Evolutionary conservation across 2,329 filamentous ascomycete species (phyloP).

Genomic region (Fusarium burgessii): DNA sequence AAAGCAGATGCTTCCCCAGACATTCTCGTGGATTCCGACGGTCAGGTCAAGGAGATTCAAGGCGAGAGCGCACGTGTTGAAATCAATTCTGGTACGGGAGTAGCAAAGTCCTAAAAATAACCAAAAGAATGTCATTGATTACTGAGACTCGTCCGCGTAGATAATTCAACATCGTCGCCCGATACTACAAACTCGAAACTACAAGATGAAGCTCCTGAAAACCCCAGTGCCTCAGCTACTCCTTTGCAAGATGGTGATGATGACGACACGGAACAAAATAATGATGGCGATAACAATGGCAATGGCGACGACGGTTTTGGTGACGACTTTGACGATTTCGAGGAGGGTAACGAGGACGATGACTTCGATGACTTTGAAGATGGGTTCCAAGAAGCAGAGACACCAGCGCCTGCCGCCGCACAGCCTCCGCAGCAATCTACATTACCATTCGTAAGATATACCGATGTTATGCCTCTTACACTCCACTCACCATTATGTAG

Average conservation of each 20-base stretch:
- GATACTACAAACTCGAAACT: conserved; percentile 46
- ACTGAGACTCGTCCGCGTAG: conserved; percentile 42
- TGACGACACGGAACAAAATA: conserved; percentile 16
- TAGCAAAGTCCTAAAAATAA: conserved; percentile 38
- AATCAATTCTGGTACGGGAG: conserved; percentile 47
- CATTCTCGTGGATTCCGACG: conserved; percentile 61
- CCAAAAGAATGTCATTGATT: conserved; percentile 42
- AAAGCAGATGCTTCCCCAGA: conserved; percentile 67
- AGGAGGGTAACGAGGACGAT: conserved; percentile 66
- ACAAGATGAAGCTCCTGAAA: conserved; percentile 49
- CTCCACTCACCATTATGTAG: conserved; percentile 55
- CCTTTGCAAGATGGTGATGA: conserved; percentile 28
- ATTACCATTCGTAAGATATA: conserved; percentile 60
- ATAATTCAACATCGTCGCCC: conserved; percentile 44
- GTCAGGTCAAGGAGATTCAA: conserved; percentile 51
- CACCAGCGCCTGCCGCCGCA: conserved; percentile 45
- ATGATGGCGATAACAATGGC: conserved; percentile 40
- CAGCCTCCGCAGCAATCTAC: conserved; percentile 52
- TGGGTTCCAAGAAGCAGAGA: conserved; percentile 71
- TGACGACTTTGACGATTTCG: conserved; percentile 73
- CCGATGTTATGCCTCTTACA: neutral
- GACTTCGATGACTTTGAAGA: conserved; percentile 80
- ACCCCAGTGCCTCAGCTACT: conserved; percentile 22
- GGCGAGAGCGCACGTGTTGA: conserved; percentile 40
- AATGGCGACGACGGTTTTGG: conserved; percentile 62